Conservation (phyloP, 73 alveolate species). For the Tetrahymena elliotti region DNA sequence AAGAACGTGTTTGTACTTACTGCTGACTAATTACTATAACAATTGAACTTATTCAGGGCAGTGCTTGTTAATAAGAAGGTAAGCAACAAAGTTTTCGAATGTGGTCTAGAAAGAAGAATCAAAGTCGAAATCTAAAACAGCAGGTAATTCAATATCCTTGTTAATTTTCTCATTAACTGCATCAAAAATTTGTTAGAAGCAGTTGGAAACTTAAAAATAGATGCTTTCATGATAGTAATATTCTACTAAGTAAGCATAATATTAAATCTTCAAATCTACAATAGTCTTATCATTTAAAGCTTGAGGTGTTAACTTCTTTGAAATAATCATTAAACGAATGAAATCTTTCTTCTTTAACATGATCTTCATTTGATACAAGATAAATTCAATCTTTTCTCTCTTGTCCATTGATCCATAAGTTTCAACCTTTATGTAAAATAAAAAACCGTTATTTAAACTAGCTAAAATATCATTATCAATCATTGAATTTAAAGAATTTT, state of each 20-base stretch:
- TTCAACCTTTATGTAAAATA: slow-evolving; percentile 43
- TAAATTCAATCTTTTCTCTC: slow-evolving; percentile 81
- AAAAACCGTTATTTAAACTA: no score
- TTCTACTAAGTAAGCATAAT: slow-evolving; percentile 60
- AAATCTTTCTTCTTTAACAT: slow-evolving; percentile 72
- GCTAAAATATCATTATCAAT: no score
- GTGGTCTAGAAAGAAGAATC: slow-evolving; percentile 33
- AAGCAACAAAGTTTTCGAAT: slow-evolving; percentile 51
- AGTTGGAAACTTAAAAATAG: slow-evolving; percentile 67
- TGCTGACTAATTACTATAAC: slow-evolving; percentile 4
- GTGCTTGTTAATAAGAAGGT: slow-evolving; percentile 50
- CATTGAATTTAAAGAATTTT: no score
- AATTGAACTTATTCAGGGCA: slow-evolving; percentile 43
- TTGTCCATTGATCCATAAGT: slow-evolving; percentile 90
- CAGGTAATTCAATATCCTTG: slow-evolving; percentile 9
- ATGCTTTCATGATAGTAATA: slow-evolving; percentile 80
- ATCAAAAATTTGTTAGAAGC: slow-evolving; percentile 64
- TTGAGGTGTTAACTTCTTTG: slow-evolving; percentile 70
- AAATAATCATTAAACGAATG: slow-evolving; percentile 69
- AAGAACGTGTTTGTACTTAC: slow-evolving; percentile 50
- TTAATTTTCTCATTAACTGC: slow-evolving; percentile 45
- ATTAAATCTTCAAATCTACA: slow-evolving; percentile 70
- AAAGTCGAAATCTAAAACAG: slow-evolving; percentile 22
- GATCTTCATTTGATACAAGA: slow-evolving; percentile 76
- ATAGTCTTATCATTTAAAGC: slow-evolving; percentile 70